Conservation (phyloP, 83 land plant genomes). For the Picea abies region DNA sequence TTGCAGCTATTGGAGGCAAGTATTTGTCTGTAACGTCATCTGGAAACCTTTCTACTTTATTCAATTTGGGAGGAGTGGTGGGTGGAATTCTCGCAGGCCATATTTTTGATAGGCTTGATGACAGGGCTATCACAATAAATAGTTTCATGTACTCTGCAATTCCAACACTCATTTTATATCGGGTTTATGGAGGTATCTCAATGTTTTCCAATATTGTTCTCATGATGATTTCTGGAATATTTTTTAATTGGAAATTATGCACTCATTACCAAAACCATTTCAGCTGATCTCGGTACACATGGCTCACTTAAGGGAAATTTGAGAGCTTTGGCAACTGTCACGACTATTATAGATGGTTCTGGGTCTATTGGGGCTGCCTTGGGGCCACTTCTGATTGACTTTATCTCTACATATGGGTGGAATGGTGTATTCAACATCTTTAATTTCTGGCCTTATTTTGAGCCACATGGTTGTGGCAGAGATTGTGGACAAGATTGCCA, state of each 20-base stretch:
- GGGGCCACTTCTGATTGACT: no score
- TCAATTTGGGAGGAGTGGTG: conserved; percentile 85
- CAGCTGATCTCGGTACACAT: conserved; percentile 87
- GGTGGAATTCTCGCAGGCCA: conserved; percentile 83
- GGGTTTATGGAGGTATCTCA: no score
- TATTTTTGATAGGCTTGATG: conserved; percentile 64
- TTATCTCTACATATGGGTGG: no score
- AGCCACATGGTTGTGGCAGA: conserved; percentile 56
- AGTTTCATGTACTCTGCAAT: conserved; percentile 55
- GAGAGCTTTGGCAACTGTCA: conserved; percentile 60
- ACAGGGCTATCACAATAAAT: conserved; percentile 32
- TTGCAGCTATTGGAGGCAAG: no score
- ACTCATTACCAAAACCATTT: conserved; percentile 86
- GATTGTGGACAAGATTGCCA: conserved; percentile 33
- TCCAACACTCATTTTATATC: no score
- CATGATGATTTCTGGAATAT: conserved; percentile 71
- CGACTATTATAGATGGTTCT: conserved; percentile 92
- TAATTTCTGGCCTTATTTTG: conserved; percentile 58
- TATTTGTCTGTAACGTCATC: conserved; percentile 72
- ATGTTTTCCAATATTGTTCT: conserved; percentile 49
- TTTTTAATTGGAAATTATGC: conserved; percentile 92
- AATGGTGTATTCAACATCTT: conserved; percentile 64
- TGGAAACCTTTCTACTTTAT: conserved; percentile 82
- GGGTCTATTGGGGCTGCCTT: conserved; percentile 93
- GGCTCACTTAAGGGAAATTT: conserved; percentile 54